These are phyloP conservation scores for Solanum microdontum DNA, from an alignment of 257 asterid genomes.

Conservation along the genomic window DNA sequence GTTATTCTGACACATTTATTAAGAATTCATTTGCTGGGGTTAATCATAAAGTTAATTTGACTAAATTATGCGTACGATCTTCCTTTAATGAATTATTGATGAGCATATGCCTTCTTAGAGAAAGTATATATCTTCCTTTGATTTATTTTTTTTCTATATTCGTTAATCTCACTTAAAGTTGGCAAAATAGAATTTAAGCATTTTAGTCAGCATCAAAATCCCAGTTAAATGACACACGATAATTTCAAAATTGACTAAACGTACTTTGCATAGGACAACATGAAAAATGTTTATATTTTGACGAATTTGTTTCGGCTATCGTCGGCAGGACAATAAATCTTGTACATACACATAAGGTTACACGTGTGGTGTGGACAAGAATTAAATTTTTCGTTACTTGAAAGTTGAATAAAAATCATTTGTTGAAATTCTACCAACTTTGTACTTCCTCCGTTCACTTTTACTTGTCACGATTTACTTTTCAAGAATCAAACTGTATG, in stretches of 20 bases:
- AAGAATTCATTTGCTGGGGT: background rate
- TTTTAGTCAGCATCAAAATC: background rate
- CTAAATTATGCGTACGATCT: background rate
- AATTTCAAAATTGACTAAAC: background rate
- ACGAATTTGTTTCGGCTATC: background rate
- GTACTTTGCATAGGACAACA: background rate
- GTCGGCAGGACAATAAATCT: background rate
- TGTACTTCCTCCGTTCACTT: accelerated
- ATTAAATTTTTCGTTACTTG: background rate
- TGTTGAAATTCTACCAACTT: background rate
- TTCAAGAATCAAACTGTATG: too few relatives aligned
- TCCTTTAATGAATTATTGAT: background rate
- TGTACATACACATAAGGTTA: background rate
- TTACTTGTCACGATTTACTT: too few relatives aligned
- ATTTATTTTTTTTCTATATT: background rate
- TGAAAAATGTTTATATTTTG: background rate
- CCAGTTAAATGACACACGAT: background rate
- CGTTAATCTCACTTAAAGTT: background rate
- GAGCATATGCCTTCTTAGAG: background rate
- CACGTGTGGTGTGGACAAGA: background rate
- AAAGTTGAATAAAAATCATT: background rate
- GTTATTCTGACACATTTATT: background rate
- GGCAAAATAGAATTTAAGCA: background rate
- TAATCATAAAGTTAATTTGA: background rate
- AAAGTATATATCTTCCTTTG: too few relatives aligned